Conservation (phyloP, 371 early-diverging fungal species). For the Mortierella sp. region DNA sequence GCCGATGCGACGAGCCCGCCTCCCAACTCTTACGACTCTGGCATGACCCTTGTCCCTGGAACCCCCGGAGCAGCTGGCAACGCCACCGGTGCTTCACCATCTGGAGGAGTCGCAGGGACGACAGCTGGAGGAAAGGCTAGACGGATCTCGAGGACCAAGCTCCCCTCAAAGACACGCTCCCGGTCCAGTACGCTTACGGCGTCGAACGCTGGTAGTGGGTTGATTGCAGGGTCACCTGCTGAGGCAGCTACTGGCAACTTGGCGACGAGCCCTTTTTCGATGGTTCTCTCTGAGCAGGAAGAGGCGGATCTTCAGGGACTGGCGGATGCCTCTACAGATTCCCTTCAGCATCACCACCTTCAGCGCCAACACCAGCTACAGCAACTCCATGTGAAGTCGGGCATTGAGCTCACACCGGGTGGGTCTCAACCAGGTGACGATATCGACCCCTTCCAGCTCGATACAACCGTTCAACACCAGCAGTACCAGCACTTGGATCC, state of each 20-base stretch:
- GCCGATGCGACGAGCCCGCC: constrained; percentile 23
- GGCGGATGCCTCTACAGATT: constrained; percentile 21
- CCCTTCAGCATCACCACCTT: background rate
- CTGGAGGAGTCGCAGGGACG: constrained; percentile 7
- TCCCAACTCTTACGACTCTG: constrained; percentile 40
- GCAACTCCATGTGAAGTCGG: constrained; percentile 3
- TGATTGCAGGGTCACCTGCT: background rate
- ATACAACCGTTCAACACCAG: constrained; percentile 31
- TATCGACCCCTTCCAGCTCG: constrained; percentile 41
- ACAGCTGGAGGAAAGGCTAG: constrained; percentile 25
- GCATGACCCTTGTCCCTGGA: constrained; percentile 29
- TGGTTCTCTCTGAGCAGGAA: constrained; percentile 49
- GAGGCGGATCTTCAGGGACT: constrained; percentile 38
- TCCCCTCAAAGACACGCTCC: constrained; percentile 41
- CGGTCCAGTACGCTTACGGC: constrained; percentile 50
- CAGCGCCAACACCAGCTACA: background rate
- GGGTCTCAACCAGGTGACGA: constrained; percentile 19
- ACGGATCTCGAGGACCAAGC: constrained; percentile 42
- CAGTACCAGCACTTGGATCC: constrained; percentile 34
- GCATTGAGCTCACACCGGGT: background rate
- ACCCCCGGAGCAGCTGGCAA: constrained; percentile 10
- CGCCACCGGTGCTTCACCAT: constrained; percentile 8
- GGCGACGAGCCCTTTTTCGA: constrained; percentile 29
- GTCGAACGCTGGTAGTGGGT: constrained; percentile 7
- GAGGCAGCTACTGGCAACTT: constrained; percentile 8